phyloP scores from a whole-genome alignment of 2,329 filamentous ascomycete genomes.

The Zymoseptoria pseudotritici region DNA sequence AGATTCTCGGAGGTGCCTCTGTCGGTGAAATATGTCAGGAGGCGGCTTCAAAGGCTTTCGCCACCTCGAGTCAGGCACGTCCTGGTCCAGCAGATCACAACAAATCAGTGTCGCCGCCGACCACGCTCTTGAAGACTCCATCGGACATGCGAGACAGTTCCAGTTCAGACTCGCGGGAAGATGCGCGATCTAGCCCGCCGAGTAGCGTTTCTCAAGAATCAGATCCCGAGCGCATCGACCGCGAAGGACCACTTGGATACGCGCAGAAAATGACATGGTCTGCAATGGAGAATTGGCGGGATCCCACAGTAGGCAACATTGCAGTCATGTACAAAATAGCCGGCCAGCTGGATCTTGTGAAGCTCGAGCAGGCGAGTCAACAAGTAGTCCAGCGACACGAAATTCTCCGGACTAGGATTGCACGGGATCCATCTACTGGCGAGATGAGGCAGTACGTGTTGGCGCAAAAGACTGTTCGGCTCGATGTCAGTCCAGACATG shows the following conservation, averaged over 20 bases:
- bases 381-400: conserved; percentile 6
- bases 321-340: conserved; percentile 3
- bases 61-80: neutral
- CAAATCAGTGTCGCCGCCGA: neutral
- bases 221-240: conserved; percentile 1
- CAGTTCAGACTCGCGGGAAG: conserved; percentile 1
- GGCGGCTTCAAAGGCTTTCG: conserved; percentile 10
- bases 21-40: conserved; percentile 9
- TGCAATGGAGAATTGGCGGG: conserved; percentile 1
- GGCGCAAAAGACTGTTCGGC: conserved; percentile 1
- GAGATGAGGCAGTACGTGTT: conserved; percentile 4
- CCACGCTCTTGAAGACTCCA: conserved; percentile 1
- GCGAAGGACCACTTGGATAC: conserved; percentile 4
- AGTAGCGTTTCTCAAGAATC: conserved; percentile 3
- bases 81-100: neutral
- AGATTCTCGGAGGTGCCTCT: conserved; percentile 27
- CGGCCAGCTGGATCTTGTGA: conserved; percentile 4
- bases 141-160: conserved; percentile 1
- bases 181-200: conserved; percentile 1
- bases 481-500: conserved; percentile 1
- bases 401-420: conserved; percentile 3
- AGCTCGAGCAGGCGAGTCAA: conserved; percentile 5
- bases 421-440: conserved; percentile 2
- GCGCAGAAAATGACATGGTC: conserved; percentile 3
- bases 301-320: conserved; percentile 3